These are phyloP conservation scores for Mychonastes homosphaera DNA, from an alignment of 139 green algal genomes.

Conservation along the genomic window DNA sequence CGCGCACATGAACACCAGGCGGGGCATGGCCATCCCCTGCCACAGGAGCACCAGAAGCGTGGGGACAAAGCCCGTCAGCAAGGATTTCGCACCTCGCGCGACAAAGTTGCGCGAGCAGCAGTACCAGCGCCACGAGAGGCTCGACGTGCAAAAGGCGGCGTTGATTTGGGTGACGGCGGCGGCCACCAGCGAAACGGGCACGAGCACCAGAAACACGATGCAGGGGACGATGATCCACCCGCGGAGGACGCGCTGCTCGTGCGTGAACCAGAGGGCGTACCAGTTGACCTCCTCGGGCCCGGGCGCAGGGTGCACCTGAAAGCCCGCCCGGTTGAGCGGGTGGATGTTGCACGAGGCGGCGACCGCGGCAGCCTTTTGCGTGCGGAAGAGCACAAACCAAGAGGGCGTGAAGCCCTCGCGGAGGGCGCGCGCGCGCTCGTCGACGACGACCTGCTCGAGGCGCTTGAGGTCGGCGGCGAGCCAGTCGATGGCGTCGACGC, in stretches of 20 bases:
- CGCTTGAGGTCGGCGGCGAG: not conserved
- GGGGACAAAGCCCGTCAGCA: not conserved
- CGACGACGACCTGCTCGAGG: conserved; percentile 5
- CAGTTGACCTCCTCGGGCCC: conserved; percentile 23
- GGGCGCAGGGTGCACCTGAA: conserved; percentile 20
- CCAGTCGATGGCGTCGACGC: conserved; percentile 13
- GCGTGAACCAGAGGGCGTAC: conserved; percentile 20
- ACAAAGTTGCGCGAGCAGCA: not conserved
- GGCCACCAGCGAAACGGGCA: conserved; percentile 14
- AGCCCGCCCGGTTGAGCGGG: conserved; percentile 16
- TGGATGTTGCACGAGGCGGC: conserved; percentile 22
- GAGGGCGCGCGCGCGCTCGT: conserved; percentile 10
- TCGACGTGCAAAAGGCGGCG: not conserved
- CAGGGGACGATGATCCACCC: conserved; percentile 6
- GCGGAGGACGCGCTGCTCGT: conserved; percentile 9
- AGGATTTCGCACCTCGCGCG: not conserved
- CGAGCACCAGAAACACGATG: conserved; percentile 14
- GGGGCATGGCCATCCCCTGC: conserved; percentile 43
- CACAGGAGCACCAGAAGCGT: not conserved
- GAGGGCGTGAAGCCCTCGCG: conserved; percentile 6
- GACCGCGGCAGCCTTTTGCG: conserved; percentile 17
- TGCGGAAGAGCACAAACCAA: conserved; percentile 24
- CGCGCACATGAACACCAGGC: conserved; percentile 24
- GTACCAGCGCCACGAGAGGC: not conserved
- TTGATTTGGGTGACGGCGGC: conserved; percentile 12